Conservation (phyloP, 352 stramenopile species). For the Elongisporangium prolatum region DNA sequence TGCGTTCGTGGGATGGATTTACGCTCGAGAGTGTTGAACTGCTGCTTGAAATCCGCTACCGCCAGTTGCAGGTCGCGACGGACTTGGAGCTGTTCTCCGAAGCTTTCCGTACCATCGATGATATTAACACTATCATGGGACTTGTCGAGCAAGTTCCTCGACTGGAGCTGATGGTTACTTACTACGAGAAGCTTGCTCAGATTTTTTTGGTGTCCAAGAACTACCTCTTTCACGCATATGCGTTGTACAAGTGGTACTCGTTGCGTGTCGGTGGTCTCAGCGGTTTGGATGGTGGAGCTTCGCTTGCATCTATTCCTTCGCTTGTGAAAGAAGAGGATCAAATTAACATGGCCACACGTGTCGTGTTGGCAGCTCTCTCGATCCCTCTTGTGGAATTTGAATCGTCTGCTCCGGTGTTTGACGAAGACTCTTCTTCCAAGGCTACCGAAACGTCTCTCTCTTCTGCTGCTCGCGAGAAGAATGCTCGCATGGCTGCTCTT, state of each 20-base stretch:
- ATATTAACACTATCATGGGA: slow-evolving; percentile 98
- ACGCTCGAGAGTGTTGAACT: slow-evolving; percentile 94
- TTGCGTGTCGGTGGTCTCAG: slow-evolving; percentile 88
- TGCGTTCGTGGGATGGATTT: slow-evolving; percentile 96
- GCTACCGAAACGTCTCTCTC: slow-evolving; percentile 47
- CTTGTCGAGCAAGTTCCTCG: slow-evolving; percentile 87
- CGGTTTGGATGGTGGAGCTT: slow-evolving; percentile 35
- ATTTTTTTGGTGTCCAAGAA: slow-evolving; percentile 98
- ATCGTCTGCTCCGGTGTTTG: slow-evolving; percentile 44
- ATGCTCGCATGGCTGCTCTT: slow-evolving; percentile 91
- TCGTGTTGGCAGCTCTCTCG: slow-evolving; percentile 92
- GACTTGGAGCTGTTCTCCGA: slow-evolving; percentile 96
- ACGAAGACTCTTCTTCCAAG: slow-evolving; percentile 54
- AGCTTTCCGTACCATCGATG: slow-evolving; percentile 97
- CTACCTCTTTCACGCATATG: slow-evolving; percentile 96
- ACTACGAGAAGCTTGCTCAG: slow-evolving; percentile 97
- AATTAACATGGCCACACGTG: slow-evolving; percentile 82
- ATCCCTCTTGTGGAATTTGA: slow-evolving; percentile 87
- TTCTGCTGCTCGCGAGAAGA: slow-evolving; percentile 87
- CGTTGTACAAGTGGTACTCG: slow-evolving; percentile 95
- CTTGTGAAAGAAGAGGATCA: slow-evolving; percentile 78
- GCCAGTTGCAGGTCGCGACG: slow-evolving; percentile 94
- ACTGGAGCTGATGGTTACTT: slow-evolving; percentile 94
- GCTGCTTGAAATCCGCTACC: slow-evolving; percentile 96
- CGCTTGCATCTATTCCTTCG: slow-evolving; percentile 30